Conservation (phyloP, 805 yeast species). For the Wickerhamomyces pijperi region DNA sequence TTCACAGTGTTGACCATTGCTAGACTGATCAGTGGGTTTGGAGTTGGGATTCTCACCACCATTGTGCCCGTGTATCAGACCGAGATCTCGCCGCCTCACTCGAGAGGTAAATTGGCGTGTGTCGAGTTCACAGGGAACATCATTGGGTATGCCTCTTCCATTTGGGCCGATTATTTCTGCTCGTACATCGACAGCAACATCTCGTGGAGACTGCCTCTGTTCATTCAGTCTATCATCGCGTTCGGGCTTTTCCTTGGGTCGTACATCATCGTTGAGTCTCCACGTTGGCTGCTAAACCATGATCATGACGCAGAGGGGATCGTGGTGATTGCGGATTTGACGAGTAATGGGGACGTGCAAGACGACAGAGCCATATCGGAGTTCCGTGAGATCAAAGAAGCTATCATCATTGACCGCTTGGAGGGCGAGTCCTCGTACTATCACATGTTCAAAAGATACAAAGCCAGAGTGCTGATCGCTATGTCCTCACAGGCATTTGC, state of each 20-base stretch:
- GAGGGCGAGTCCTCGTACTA: constrained; percentile 72
- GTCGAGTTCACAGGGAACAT: constrained; percentile 84
- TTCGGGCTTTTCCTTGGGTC: constrained; percentile 60
- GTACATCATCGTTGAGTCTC: constrained; percentile 73
- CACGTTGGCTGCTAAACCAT: constrained; percentile 80
- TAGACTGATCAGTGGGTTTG: constrained; percentile 71
- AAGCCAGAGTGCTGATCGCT: constrained; percentile 71
- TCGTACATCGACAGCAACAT: constrained; percentile 48
- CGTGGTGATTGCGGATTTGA: constrained; percentile 73
- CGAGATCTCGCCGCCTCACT: constrained; percentile 80
- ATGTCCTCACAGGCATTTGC: constrained; percentile 90
- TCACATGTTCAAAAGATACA: constrained; percentile 69
- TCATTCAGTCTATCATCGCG: constrained; percentile 70
- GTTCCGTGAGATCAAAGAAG: constrained; percentile 72
- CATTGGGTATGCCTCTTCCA: constrained; percentile 68
- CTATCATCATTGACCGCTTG: constrained; percentile 59
- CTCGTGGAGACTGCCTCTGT: constrained; percentile 74
- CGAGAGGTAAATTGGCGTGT: constrained; percentile 76
- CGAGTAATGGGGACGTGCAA: constrained; percentile 67
- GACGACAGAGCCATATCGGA: constrained; percentile 60
- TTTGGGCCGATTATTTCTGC: constrained; percentile 79
- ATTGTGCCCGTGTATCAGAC: constrained; percentile 84
- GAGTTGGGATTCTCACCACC: constrained; percentile 75
- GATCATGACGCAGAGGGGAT: constrained; percentile 77
- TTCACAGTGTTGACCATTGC: constrained; percentile 58